Base-by-base conservation (phyloP, 108 stramenopile genomes). In the Pseudonitzschia pungens region DNA sequence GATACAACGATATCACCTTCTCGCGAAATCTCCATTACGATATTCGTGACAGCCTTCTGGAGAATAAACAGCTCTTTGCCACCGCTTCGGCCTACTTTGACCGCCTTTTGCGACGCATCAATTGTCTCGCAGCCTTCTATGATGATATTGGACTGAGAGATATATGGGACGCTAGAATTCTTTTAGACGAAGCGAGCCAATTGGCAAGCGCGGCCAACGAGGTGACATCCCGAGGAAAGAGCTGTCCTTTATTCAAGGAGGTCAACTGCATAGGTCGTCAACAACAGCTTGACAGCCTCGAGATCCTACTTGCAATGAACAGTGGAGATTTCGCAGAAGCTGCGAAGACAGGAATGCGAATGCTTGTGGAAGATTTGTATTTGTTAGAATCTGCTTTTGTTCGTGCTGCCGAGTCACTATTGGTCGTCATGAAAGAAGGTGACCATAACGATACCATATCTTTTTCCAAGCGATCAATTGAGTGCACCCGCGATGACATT, bases 331-430 rank as follows among this genome's bases (percentile, higher is more conserved):
- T 21, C 22, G 3, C 8, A 22, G 9, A 20, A 26, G 68, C 75
- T 60, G 68, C 75, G 4, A 45, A 43, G 18, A 67, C 69, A 16
- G 75, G 52, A 21, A 76, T 76, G 43, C 69, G 75, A 4, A 76
- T 76, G 75, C 68, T 76, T 20, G 32, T 76, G 15, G 75, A 76
- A 53, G 75, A 76, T 31, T 55, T 18, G 10, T 63, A 63, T 41
- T 27, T 63, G 10, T n/a, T 63, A 41, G 62, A 63, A 36, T 63
- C 62, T 29, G 32, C 36, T 29, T 63, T 32, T 63, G 62, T 41
- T 18, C 36, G 40, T 63, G 62, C 62, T 20, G 62, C 62, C 32
- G 62, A 63, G 40, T 31, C 62, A 24, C 62, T 63, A n/a, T n/a
- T 63, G n/a, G 2, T n/a, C 20, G 31, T 32, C n/a, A 63, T 63